Evolutionary conservation across 768 basidiomycete species (phyloP), one percentile per base, ranked within the genome.

Genomic region (Postia placenta): DNA sequence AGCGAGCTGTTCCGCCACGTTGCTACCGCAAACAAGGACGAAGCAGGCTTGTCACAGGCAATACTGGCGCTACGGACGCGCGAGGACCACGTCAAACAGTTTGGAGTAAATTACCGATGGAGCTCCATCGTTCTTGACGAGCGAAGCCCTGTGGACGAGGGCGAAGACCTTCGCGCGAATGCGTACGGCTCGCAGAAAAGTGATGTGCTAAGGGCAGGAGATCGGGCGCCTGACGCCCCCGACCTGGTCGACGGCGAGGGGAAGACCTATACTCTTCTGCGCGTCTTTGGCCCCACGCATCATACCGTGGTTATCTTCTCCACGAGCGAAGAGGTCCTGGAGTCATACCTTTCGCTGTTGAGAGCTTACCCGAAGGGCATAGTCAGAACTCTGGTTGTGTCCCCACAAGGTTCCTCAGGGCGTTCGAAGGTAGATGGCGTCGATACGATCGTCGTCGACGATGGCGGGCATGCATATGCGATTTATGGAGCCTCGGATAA

Each of bases 31-130:
- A 26, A 47, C n/a, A 25, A 7, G 35, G 19, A 48, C 47, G 37
- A 27, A 3, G n/a, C 4, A 5, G 38, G 26, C n/a, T 36, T 17
- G 19, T 5, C 17, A 15, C 12, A 54, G 4, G 42, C 41, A 41
- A n/a, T n/a, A n/a, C n/a, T n/a, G n/a, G n/a, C n/a, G n/a, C n/a
- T n/a, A 24, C 39, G 46, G 46, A 19, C 2, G 26, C 23, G 47
- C 14, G 47, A 25, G 9, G 56, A 42, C 17, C 41, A 57, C 1
- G 49, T 75, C 4, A 53, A 60, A 15, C 74, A 75, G 60, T 69
- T 79, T 33, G 76, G 75, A 6, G 66, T 80, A 36, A 80, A 80
- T 60, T 80, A 74, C 53, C 69, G 80, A 11, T 69, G 71, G 61
- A 79, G 78, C 56, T 53, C 71, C 0, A 67, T 78, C 22, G 65